A percentile compares a stretch with the other conserved stretches of the same genome.
Evolutionary conservation across 768 basidiomycete genomes (phyloP).

Genomic region (Pisolithus marmoratus): DNA sequence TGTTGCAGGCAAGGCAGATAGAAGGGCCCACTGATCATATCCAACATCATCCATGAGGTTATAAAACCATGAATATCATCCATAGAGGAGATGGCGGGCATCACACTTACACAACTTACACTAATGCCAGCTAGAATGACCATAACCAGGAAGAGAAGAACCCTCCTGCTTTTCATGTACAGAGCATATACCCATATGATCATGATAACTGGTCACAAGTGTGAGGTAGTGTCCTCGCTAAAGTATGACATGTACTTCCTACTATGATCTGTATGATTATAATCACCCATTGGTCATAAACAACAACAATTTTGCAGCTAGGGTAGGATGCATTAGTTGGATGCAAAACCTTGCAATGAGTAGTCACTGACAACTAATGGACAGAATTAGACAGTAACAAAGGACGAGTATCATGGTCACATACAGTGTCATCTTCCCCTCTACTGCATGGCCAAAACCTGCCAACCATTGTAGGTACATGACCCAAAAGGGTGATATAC

Average conservation of each 20-base stretch:
- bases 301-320: constrained; percentile 2
- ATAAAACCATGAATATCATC: neutral
- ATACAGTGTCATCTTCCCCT: neutral
- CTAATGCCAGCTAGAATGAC: neutral
- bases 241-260: constrained; percentile 1
- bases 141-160: neutral
- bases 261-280: constrained; percentile 7
- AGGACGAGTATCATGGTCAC: neutral
- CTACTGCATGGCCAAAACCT: neutral
- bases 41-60: no score
- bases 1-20: no score
- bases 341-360: neutral
- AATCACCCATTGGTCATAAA: neutral
- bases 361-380: constrained; percentile 10
- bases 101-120: constrained; percentile 6
- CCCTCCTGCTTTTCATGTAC: no score
- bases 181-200: no score
- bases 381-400: neutral
- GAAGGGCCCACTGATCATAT: constrained; percentile 8
- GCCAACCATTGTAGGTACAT: constrained; percentile 31
- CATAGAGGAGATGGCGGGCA: neutral
- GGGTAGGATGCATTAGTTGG: neutral
- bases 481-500: constrained; percentile 34
- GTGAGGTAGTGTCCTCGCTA: no score
- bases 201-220: no score